These are phyloP conservation scores for Rhizopogon roseolus DNA, from an alignment of 768 basidiomycete genomes.

Conservation along the genomic window DNA sequence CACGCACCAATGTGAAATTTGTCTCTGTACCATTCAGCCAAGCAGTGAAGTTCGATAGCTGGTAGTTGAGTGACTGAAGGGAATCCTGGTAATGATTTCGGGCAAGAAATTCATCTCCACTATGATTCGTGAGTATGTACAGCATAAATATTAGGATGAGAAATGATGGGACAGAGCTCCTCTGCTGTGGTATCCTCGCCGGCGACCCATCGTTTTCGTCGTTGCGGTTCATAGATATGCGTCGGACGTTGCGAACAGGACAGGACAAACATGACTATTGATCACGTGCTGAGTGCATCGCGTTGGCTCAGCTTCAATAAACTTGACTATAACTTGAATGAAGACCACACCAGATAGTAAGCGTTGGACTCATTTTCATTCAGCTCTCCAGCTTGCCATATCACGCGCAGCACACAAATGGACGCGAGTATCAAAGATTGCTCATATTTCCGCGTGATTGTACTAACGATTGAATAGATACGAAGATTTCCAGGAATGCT, in stretches of 20 bases:
- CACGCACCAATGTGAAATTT: constrained; percentile 60
- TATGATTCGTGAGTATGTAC: constrained; percentile 76
- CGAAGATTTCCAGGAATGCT: constrained; percentile 58
- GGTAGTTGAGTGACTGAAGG: constrained; percentile 50
- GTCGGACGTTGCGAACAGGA: not conserved
- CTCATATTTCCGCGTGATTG: not conserved
- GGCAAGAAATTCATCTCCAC: constrained; percentile 59
- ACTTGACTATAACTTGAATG: constrained; percentile 7
- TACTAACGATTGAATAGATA: constrained; percentile 26
- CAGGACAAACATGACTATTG: not conserved
- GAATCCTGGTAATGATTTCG: constrained; percentile 64
- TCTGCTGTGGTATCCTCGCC: constrained; percentile 30
- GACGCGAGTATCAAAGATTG: constrained; percentile 34
- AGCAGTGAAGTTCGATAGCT: constrained; percentile 68
- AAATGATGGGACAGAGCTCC: constrained; percentile 67
- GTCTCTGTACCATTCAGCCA: constrained; percentile 68
- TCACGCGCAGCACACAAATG: constrained; percentile 49
- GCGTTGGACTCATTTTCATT: constrained; percentile 47
- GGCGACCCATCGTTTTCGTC: constrained; percentile 18
- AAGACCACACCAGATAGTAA: constrained; percentile 32
- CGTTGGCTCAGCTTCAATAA: not conserved
- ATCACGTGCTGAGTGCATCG: constrained; percentile 20
- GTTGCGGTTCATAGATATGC: constrained; percentile 24
- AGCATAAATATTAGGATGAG: constrained; percentile 71
- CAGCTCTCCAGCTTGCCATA: constrained; percentile 48